phyloP scores from a whole-genome alignment of 441 rosid genomes.

The Croton setiger region DNA sequence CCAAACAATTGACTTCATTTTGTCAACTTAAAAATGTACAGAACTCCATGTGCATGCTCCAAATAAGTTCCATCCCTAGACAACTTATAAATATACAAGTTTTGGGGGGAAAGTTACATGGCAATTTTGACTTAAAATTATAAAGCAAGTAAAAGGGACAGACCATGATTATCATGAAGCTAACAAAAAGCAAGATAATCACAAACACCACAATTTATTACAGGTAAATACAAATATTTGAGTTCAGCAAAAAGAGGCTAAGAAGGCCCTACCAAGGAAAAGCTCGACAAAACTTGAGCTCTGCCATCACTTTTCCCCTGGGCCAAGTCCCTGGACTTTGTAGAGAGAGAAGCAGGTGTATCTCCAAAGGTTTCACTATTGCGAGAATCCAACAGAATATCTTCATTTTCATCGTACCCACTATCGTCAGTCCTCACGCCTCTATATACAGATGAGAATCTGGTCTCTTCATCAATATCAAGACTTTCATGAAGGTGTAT shows the following conservation, averaged over 20 bases:
- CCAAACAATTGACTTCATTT: no score
- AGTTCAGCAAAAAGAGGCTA: slow-evolving; percentile 10
- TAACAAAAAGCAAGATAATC: neutral
- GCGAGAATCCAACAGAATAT: slow-evolving; percentile 50
- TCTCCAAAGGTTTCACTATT: slow-evolving; percentile 70
- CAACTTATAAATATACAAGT: neutral
- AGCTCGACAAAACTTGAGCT: slow-evolving; percentile 41
- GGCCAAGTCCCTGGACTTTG: slow-evolving; percentile 38
- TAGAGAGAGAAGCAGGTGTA: slow-evolving; percentile 38
- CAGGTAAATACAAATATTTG: neutral
- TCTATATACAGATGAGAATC: slow-evolving; percentile 74
- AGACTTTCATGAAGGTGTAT: slow-evolving; percentile 45
- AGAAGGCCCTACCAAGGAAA: slow-evolving; percentile 49
- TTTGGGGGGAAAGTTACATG: neutral
- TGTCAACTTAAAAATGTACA: no score
- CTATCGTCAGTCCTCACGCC: slow-evolving; percentile 58
- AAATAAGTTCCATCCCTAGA: neutral
- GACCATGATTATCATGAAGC: neutral
- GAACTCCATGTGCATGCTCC: no score
- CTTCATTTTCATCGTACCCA: slow-evolving; percentile 76
- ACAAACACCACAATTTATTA: neutral
- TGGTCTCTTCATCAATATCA: slow-evolving; percentile 84
- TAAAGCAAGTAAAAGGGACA: neutral
- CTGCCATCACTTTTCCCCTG: slow-evolving; percentile 37
- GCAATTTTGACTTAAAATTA: neutral